phyloP scores from a whole-genome alignment of 1,139 yeast genomes.

The Hyphopichia burtonii region DNA sequence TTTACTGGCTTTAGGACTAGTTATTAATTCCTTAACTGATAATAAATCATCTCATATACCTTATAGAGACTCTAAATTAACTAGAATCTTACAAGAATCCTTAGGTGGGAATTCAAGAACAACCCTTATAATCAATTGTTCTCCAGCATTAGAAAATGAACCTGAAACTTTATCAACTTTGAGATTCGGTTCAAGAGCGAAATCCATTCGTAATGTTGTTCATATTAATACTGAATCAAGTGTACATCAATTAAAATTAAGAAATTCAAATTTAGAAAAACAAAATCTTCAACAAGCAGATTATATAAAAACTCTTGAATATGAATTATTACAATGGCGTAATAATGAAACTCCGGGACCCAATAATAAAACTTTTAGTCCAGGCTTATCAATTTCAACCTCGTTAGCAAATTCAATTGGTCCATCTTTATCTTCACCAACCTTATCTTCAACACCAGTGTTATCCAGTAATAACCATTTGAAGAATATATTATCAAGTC shows the following conservation, averaged over 20 bases:
- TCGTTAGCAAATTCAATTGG: background rate
- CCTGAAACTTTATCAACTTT: constrained; percentile 75
- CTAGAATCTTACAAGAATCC: constrained; percentile 80
- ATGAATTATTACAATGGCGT: constrained; percentile 31
- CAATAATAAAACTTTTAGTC: background rate
- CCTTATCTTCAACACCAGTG: background rate
- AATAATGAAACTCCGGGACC: background rate
- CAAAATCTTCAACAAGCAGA: constrained; percentile 43
- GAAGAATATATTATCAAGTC: constrained; percentile 4
- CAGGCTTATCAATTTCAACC: background rate
- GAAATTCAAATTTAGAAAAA: constrained; percentile 48
- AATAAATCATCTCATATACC: constrained; percentile 67
- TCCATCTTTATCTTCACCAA: background rate
- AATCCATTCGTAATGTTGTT: constrained; percentile 65
- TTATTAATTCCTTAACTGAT: constrained; percentile 76
- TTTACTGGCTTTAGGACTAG: constrained; percentile 75
- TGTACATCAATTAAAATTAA: constrained; percentile 50
- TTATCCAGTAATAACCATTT: background rate
- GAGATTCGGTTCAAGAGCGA: constrained; percentile 80
- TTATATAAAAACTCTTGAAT: constrained; percentile 50
- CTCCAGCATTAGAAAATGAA: constrained; percentile 63
- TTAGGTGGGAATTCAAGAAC: constrained; percentile 88
- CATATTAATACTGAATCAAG: constrained; percentile 71
- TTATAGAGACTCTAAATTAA: constrained; percentile 79
- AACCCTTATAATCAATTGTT: constrained; percentile 73